Evolutionary conservation across 495 filamentous ascomycete genomes (phyloP).

Genomic region (Mycothermus thermophilus): DNA sequence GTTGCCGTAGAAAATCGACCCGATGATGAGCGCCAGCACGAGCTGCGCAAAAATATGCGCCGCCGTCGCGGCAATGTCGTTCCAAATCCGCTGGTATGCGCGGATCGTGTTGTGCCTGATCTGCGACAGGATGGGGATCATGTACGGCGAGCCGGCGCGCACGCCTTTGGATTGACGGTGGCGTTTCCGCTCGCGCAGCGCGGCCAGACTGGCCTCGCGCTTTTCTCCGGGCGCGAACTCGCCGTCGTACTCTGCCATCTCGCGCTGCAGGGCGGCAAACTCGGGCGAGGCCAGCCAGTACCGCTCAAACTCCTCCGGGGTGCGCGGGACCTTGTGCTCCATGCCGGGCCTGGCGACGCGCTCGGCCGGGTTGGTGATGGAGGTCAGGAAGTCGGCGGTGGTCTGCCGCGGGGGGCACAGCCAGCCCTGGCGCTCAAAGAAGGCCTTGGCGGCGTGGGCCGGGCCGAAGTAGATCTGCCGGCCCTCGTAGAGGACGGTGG

Average conservation of each 20-base stretch:
- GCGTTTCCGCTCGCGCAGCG: slow-evolving; percentile 17
- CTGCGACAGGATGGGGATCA: slow-evolving; percentile 42
- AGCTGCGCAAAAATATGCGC: slow-evolving; percentile 19
- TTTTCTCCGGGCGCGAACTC: slow-evolving; percentile 37
- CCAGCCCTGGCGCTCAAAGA: slow-evolving; percentile 49
- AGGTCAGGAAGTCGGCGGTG: slow-evolving; percentile 64
- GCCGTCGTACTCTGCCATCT: slow-evolving; percentile 47
- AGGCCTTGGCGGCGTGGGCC: slow-evolving; percentile 37
- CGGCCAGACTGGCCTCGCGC: slow-evolving; percentile 4
- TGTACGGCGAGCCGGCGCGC: slow-evolving; percentile 39
- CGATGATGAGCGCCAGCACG: slow-evolving; percentile 32
- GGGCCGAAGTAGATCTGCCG: slow-evolving; percentile 53
- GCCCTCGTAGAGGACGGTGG: slow-evolving; percentile 48
- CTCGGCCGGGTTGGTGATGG: slow-evolving; percentile 59
- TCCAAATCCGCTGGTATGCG: slow-evolving; percentile 33
- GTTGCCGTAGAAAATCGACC: slow-evolving; percentile 35
- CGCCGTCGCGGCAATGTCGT: slow-evolving; percentile 19
- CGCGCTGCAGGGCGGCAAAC: slow-evolving; percentile 39
- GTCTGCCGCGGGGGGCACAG: slow-evolving; percentile 52
- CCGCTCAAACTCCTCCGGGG: slow-evolving; percentile 45
- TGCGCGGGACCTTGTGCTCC: slow-evolving; percentile 49
- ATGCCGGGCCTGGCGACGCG: slow-evolving; percentile 49
- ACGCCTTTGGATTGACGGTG: slow-evolving; percentile 25
- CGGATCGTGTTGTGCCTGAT: slow-evolving; percentile 39
- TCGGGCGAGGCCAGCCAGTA: slow-evolving; percentile 32